Percentiles rank a stretch among this genome's conserved stretches.
These are phyloP conservation scores for Magnaporthiopsis rhizophila DNA, from an alignment of 2,329 filamentous ascomycete species.

Conservation along the genomic window DNA sequence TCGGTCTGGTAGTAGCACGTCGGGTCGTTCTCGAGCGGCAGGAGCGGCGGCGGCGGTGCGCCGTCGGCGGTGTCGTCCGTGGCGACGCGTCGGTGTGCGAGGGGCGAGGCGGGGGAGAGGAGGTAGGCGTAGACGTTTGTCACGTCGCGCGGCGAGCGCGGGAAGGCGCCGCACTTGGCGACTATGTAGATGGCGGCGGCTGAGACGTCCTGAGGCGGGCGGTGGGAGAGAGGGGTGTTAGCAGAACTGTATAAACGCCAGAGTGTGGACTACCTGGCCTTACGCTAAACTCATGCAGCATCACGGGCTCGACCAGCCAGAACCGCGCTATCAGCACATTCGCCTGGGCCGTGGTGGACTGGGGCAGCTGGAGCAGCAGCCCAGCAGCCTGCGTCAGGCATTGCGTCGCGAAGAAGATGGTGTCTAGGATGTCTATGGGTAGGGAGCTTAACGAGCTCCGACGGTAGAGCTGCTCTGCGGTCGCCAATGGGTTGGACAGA, in stretches of 20 bases:
- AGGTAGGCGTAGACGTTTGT: slow-evolving; percentile 83
- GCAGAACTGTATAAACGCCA: neutral
- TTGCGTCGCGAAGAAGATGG: slow-evolving; percentile 63
- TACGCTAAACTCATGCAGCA: slow-evolving; percentile 51
- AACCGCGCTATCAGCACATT: slow-evolving; percentile 76
- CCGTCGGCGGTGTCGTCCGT: slow-evolving; percentile 19
- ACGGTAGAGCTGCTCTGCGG: slow-evolving; percentile 59
- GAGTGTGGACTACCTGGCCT: slow-evolving; percentile 12
- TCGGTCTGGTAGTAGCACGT: slow-evolving; percentile 64
- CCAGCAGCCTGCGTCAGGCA: slow-evolving; percentile 71
- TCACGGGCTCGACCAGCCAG: slow-evolving; percentile 56
- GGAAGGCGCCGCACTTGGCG: slow-evolving; percentile 72
- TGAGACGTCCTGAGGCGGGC: slow-evolving; percentile 58
- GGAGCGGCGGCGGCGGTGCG: slow-evolving; percentile 16
- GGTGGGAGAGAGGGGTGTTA: slow-evolving; percentile 4
- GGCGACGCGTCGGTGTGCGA: slow-evolving; percentile 29
- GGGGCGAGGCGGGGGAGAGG: slow-evolving; percentile 50
- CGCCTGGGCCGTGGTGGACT: slow-evolving; percentile 78
- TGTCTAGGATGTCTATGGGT: slow-evolving; percentile 62
- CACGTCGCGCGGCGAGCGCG: slow-evolving; percentile 70
- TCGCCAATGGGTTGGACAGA: slow-evolving; percentile 65
- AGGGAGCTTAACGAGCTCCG: slow-evolving; percentile 48
- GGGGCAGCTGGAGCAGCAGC: slow-evolving; percentile 73
- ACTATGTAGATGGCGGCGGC: slow-evolving; percentile 74
- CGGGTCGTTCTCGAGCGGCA: slow-evolving; percentile 30